A percentile compares a stretch with the other conserved stretches of the same genome.
Evolutionary conservation across 1,139 yeast species (phyloP).

Genomic region (Scheffersomyces titani): DNA sequence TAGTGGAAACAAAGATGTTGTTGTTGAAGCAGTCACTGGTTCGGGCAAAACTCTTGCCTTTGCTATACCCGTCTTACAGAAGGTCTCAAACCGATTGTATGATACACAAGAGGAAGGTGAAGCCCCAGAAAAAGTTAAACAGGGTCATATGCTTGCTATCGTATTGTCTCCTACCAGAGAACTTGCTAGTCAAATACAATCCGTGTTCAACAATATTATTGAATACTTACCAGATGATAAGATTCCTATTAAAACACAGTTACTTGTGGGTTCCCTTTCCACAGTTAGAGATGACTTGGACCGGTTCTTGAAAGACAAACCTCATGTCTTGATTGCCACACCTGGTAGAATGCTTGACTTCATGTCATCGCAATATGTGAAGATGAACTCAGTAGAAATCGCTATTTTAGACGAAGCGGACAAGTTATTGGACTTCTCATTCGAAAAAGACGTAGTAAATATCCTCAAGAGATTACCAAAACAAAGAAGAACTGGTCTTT

Average conservation of each 20-base stretch:
- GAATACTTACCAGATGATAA: constrained; percentile 57
- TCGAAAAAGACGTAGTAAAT: constrained; percentile 65
- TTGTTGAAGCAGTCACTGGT: constrained; percentile 95
- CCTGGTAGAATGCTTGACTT: constrained; percentile 90
- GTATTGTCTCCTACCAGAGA: constrained; percentile 91
- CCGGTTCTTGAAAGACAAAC: constrained; percentile 49
- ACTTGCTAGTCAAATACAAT: constrained; percentile 77
- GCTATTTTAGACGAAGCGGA: constrained; percentile 93
- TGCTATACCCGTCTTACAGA: constrained; percentile 78
- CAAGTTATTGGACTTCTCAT: constrained; percentile 76
- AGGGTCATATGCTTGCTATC: constrained; percentile 71
- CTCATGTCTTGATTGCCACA: constrained; percentile 85
- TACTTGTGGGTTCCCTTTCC: constrained; percentile 77
- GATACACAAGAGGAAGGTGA: constrained; percentile 20
- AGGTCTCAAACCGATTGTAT: constrained; percentile 39
- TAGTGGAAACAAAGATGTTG: constrained; percentile 89
- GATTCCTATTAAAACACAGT: constrained; percentile 56
- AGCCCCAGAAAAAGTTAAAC: constrained; percentile 36
- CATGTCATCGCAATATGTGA: constrained; percentile 50
- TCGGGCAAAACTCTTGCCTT: constrained; percentile 94
- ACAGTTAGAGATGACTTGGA: constrained; percentile 76
- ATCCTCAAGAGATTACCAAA: constrained; percentile 74
- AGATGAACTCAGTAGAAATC: constrained; percentile 64
- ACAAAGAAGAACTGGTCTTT: constrained; percentile 90
- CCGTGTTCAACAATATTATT: constrained; percentile 63